phyloP scores from a whole-genome alignment of 805 yeast species.

The Maudiozyma serrabonitensis region DNA sequence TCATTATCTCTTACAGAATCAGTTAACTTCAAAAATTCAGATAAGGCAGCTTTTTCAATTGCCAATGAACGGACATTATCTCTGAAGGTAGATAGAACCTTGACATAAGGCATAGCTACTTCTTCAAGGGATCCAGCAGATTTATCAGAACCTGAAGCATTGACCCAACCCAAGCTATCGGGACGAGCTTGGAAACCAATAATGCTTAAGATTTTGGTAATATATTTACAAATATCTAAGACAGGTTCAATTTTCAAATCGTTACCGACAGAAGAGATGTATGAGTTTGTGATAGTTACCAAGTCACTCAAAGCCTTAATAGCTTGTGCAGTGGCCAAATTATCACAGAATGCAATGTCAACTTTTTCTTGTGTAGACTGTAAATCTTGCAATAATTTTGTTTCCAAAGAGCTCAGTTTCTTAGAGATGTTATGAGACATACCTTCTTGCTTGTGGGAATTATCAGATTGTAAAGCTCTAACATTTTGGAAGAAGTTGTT shows the following conservation, averaged over 20 bases:
- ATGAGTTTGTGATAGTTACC: slow-evolving; percentile 62
- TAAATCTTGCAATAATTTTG: slow-evolving; percentile 43
- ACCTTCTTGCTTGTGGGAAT: slow-evolving; percentile 37
- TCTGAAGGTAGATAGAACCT: slow-evolving; percentile 68
- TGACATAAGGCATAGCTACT: slow-evolving; percentile 66
- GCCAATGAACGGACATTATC: slow-evolving; percentile 72
- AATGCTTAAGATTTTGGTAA: slow-evolving; percentile 58
- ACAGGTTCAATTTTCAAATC: slow-evolving; percentile 58
- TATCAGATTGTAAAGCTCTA: slow-evolving; percentile 70
- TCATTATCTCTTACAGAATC: slow-evolving; percentile 69
- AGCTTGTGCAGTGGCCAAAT: slow-evolving; percentile 70
- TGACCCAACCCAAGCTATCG: slow-evolving; percentile 78
- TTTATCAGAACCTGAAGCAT: slow-evolving; percentile 17
- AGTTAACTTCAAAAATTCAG: slow-evolving; percentile 53
- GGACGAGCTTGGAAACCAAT: slow-evolving; percentile 68
- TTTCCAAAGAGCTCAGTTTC: slow-evolving; percentile 49
- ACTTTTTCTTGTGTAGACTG: slow-evolving; percentile 45
- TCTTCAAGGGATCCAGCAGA: slow-evolving; percentile 43
- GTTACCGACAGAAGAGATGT: slow-evolving; percentile 46
- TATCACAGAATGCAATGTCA: slow-evolving; percentile 80
- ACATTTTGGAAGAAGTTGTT: slow-evolving; percentile 79
- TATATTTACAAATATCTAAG: slow-evolving; percentile 51
- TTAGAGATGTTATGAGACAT: slow-evolving; percentile 45
- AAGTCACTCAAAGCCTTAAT: slow-evolving; percentile 57
- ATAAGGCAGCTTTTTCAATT: slow-evolving; percentile 44